phyloP scores from a whole-genome alignment of 2,329 filamentous ascomycete species.

The Gyromitra esculenta region DNA sequence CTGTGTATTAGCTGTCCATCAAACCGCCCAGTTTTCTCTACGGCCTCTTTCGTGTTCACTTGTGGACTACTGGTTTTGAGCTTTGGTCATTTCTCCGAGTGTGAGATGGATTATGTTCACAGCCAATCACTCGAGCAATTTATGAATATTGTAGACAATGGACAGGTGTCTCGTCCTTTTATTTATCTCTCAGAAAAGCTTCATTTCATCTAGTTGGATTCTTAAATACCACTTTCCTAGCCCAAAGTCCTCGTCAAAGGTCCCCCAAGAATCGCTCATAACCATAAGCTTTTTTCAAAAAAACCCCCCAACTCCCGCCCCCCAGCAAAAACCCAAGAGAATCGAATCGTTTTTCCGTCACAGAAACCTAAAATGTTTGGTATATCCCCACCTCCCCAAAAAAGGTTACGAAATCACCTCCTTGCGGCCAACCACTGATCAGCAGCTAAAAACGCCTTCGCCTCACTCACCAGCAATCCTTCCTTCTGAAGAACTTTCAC shows the following conservation, averaged over 20 bases:
- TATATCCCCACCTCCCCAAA: neutral
- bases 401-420: conserved; percentile 45
- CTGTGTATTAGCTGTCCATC: neutral
- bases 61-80: no score
- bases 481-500: conserved; percentile 67
- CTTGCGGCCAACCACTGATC: conserved; percentile 67
- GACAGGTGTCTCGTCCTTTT: neutral
- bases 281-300: conserved; percentile 5
- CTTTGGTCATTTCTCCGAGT: no score
- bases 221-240: conserved; percentile 6
- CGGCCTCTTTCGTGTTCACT: neutral
- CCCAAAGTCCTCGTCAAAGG: neutral
- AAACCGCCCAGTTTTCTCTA: neutral
- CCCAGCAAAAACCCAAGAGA: conserved; percentile 1
- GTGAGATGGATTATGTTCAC: conserved; percentile 4
- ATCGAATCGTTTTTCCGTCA: neutral
- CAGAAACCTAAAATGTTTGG: neutral
- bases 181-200: neutral
- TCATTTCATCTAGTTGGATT: conserved; percentile 8
- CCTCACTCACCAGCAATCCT: conserved; percentile 62
- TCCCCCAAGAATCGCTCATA: neutral
- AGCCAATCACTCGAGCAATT: conserved; percentile 26
- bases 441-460: conserved; percentile 68
- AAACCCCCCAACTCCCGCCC: neutral
- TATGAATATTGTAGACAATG: neutral